Conservation (phyloP, 2,329 filamentous ascomycete species). For the Colletotrichum melonis region DNA sequence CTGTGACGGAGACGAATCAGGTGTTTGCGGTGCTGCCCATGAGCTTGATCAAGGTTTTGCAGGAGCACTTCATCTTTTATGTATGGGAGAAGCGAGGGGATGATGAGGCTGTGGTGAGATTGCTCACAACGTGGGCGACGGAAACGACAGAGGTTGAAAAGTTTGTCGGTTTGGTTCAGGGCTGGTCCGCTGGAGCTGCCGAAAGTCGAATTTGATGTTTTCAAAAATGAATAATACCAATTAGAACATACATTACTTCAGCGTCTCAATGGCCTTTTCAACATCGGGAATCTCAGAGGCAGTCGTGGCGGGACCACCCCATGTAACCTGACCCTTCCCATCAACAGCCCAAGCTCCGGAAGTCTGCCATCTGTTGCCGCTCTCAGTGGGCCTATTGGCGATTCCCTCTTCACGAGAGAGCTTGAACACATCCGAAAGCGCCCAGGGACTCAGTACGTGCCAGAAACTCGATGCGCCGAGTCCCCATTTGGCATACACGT, state of each 20-base stretch:
- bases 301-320: constrained; percentile 7
- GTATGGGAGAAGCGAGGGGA: constrained; percentile 57
- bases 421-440: constrained; percentile 67
- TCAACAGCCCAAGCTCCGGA: constrained; percentile 69
- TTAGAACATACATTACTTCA: not conserved
- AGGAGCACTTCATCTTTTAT: constrained; percentile 58
- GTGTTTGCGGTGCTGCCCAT: constrained; percentile 59
- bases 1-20: constrained; percentile 62
- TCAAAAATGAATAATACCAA: not conserved
- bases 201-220: not conserved
- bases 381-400: constrained; percentile 73
- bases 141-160: constrained; percentile 53
- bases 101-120: constrained; percentile 52
- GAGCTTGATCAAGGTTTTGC: constrained; percentile 49
- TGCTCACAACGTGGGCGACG: constrained; percentile 64
- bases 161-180: constrained; percentile 44
- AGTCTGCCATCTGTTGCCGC: constrained; percentile 76
- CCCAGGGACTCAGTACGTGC: constrained; percentile 70
- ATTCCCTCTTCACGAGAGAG: constrained; percentile 73
- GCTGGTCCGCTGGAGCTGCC: not conserved
- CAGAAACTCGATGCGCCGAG: constrained; percentile 70
- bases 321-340: not conserved
- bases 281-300: constrained; percentile 27
- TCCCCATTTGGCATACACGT: constrained; percentile 74
- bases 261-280: not conserved